Base-by-base conservation (phyloP, 768 basidiomycete genomes). In the Glaciozyma antarctica region DNA sequence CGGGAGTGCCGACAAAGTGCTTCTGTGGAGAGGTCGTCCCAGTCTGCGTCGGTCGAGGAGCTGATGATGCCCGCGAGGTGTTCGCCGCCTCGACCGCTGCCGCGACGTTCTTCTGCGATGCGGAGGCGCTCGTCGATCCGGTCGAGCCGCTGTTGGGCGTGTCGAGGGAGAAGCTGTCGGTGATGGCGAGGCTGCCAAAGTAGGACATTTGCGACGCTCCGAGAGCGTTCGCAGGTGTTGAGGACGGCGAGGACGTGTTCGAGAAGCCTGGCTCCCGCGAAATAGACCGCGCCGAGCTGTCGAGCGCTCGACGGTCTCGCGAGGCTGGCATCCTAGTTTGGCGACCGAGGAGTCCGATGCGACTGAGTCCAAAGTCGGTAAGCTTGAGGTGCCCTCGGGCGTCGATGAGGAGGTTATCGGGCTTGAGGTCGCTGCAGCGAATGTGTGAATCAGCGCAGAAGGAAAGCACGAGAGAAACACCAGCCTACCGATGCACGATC, bases 401-500 rank as follows among this genome's bases (percentile, higher is more conserved):
- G 77, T 99, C 94, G 73, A 99, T 98, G 48, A 99, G 87, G 48
- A 99, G 79, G 74, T 99, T 99, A 78, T 99, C 95, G 19, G 95
- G 95, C 76, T 98, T 98, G 66, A 98, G 78, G 75, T 98, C 95
- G 79, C 95, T 95, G 74, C 10, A 45, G 12, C 28, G 24, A 54
- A 45, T 17, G 32, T 17, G 32, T 13, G 58, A 34, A 51, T 26
- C 3, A 53, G 17, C 38, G 24, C 12, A 5, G 38, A 41, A 10
- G 52, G 17, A 7, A 30, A 21, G 32, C 58, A 61, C 17, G 73
- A 43, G n/a, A 58, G 48, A 63, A 61, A 10, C 8, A 16, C 34
- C 3, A 17, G 76, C 86, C 70, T 74, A 92, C 94, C 94, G 90
- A 81, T 99, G 95, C 66, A 98, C 90, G 68, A 99, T 86, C 34